Evolutionary conservation across 139 green algal genomes (phyloP).

Genomic region (Deuterostichococcus epilithicus): DNA sequence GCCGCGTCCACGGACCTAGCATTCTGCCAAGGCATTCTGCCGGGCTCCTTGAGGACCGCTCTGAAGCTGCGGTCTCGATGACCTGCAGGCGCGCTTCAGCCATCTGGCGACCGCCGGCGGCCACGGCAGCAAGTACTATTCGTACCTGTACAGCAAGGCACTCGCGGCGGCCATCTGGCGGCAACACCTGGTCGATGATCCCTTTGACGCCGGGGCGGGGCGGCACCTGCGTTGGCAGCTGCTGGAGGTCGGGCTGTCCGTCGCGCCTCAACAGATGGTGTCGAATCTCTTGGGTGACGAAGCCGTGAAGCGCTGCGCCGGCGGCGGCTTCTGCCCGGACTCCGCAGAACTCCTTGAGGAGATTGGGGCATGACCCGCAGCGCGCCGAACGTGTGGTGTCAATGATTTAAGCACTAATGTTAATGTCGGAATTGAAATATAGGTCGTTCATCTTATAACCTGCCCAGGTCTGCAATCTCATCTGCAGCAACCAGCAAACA

Average conservation of each 20-base stretch:
- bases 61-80: neutral
- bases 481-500: too few relatives aligned
- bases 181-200: neutral
- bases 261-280: conserved; percentile 4
- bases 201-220: conserved; percentile 3
- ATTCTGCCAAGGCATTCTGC: too few relatives aligned
- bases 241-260: conserved; percentile 1
- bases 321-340: neutral
- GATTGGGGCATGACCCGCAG: too few relatives aligned
- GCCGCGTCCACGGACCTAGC: too few relatives aligned
- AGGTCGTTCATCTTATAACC: too few relatives aligned
- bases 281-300: neutral
- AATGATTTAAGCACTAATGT: too few relatives aligned
- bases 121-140: conserved; percentile 12
- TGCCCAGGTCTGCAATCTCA: too few relatives aligned
- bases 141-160: conserved; percentile 13
- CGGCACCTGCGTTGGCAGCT: conserved; percentile 1
- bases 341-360: neutral
- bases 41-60: too few relatives aligned
- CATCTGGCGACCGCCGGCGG: neutral
- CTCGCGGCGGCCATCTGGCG: conserved; percentile 11
- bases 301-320: neutral
- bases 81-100: neutral
- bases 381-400: too few relatives aligned
- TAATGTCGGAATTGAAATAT: too few relatives aligned